These are phyloP conservation scores for Chaetomium fimeti DNA, from an alignment of 495 filamentous ascomycete genomes.

Conservation along the genomic window DNA sequence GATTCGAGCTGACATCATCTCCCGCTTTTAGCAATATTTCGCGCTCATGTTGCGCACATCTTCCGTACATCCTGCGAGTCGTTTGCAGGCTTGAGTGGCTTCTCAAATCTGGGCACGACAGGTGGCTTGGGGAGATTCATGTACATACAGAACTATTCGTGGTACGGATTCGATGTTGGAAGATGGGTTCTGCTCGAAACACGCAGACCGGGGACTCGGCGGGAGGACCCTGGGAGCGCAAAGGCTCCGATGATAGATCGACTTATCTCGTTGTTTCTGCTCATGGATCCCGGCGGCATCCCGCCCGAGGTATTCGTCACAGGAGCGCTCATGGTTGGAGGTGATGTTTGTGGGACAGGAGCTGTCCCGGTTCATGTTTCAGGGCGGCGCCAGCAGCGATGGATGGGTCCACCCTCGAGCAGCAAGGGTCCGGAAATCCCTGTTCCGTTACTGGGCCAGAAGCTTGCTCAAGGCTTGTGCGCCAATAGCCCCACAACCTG, in stretches of 20 bases:
- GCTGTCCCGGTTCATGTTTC: slow-evolving; percentile 14
- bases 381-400: slow-evolving; percentile 10
- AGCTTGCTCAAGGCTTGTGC: background rate
- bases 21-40: background rate
- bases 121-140: no score
- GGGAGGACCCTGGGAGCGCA: background rate
- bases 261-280: background rate
- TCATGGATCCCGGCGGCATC: background rate
- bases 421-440: slow-evolving; percentile 6
- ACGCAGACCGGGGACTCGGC: background rate
- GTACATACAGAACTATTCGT: no score
- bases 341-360: background rate
- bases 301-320: no score
- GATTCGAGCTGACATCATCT: slow-evolving; percentile 30
- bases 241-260: background rate
- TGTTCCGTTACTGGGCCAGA: slow-evolving; percentile 31
- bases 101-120: no score
- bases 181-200: background rate
- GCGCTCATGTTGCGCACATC: no score
- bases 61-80: no score
- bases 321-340: background rate
- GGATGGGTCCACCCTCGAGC: background rate
- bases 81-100: no score
- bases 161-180: background rate
- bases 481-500: background rate